Conservation (phyloP, 257 asterid genomes). For the Hygrophila difformis region DNA sequence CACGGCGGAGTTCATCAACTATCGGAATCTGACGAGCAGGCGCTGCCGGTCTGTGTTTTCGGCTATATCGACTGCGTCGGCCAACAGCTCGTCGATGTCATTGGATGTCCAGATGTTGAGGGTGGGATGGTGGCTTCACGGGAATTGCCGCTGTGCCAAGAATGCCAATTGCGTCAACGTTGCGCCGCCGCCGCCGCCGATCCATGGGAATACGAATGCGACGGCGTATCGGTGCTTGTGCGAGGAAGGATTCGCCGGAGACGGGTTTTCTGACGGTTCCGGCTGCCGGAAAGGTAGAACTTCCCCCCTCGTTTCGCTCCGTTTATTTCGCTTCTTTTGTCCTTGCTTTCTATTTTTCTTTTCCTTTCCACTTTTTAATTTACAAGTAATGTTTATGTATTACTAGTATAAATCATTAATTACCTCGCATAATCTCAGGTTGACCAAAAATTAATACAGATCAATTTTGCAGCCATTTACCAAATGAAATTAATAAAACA, state of each 20-base stretch:
- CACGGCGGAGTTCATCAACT: slow-evolving; percentile 33
- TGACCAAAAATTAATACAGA: slow-evolving; percentile 3
- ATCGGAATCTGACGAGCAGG: slow-evolving; percentile 18
- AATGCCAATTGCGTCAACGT: slow-evolving; percentile 40
- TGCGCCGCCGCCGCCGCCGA: slow-evolving; percentile 27
- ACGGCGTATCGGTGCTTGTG: slow-evolving; percentile 58
- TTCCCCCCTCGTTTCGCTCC: not conserved
- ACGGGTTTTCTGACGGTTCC: slow-evolving; percentile 51
- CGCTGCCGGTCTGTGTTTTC: slow-evolving; percentile 50
- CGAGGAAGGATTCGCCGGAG: slow-evolving; percentile 55
- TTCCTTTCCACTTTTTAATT: not conserved
- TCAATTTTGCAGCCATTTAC: not conserved
- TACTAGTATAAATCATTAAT: too few species aligned
- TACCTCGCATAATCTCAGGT: not conserved
- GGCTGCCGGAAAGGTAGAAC: slow-evolving; percentile 75
- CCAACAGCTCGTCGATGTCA: slow-evolving; percentile 47
- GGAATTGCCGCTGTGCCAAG: slow-evolving; percentile 46
- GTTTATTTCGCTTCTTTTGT: slow-evolving; percentile 1
- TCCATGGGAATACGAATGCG: slow-evolving; percentile 4
- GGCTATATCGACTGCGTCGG: slow-evolving; percentile 41
- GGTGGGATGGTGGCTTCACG: slow-evolving; percentile 76
- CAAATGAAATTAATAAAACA: not conserved
- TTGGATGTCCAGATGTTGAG: slow-evolving; percentile 50
- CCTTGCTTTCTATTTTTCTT: not conserved
- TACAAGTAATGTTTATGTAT: not conserved